phyloP scores from a whole-genome alignment of 2,329 filamentous ascomycete species.

The Claviceps africana region DNA sequence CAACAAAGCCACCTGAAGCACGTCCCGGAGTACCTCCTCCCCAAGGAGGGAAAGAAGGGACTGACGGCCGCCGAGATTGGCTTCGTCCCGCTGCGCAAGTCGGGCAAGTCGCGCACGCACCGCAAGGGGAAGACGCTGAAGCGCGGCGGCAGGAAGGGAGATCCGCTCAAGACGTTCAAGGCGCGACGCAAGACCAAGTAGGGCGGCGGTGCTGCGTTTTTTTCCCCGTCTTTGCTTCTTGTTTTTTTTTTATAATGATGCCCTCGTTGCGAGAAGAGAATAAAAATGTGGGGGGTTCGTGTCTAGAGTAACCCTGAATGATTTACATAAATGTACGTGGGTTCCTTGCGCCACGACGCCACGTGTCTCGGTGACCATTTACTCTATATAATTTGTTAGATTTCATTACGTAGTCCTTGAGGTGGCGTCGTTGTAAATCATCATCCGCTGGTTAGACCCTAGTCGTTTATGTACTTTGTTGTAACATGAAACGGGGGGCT shows the following conservation, averaged over 20 bases:
- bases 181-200: slow-evolving; percentile 35
- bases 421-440: too few species aligned
- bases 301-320: too few species aligned
- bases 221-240: not conserved
- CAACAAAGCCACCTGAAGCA: slow-evolving; percentile 85
- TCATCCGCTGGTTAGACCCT: too few species aligned
- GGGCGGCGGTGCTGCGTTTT: not conserved
- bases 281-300: too few species aligned
- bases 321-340: too few species aligned
- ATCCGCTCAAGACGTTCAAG: slow-evolving; percentile 85
- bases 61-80: slow-evolving; percentile 55
- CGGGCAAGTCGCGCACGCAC: slow-evolving; percentile 32
- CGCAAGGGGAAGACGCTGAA: slow-evolving; percentile 26
- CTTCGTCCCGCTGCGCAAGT: slow-evolving; percentile 56
- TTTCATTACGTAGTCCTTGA: too few species aligned
- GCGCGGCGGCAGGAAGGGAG: slow-evolving; percentile 42
- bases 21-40: slow-evolving; percentile 85
- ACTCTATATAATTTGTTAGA: too few species aligned
- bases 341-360: too few species aligned
- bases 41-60: slow-evolving; percentile 58
- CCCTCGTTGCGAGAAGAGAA: too few species aligned
- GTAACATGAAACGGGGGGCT: too few species aligned
- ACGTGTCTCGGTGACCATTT: too few species aligned
- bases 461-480: too few species aligned
- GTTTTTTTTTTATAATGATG: not conserved